phyloP scores from a whole-genome alignment of 371 early-diverging fungal species.

The Parasitella parasitica region DNA sequence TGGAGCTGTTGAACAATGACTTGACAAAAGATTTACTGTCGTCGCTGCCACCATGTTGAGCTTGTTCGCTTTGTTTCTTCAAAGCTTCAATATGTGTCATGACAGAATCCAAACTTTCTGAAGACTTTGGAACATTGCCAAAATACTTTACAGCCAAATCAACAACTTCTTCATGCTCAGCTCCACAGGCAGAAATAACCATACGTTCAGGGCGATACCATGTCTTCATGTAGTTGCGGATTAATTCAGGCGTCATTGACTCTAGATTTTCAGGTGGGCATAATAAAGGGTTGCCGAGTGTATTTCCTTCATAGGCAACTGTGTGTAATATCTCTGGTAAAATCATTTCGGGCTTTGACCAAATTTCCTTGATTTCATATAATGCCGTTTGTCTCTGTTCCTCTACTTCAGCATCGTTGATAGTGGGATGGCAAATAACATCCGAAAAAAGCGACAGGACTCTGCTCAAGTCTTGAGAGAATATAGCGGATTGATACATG shows the following conservation, averaged over 20 bases:
- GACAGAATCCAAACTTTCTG: conserved; percentile 31
- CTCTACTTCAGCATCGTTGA: conserved; percentile 75
- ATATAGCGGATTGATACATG: conserved; percentile 92
- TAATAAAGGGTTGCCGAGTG: conserved; percentile 84
- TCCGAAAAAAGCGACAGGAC: conserved; percentile 79
- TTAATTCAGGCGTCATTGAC: conserved; percentile 63
- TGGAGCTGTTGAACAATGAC: conserved; percentile 20
- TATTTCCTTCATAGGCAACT: conserved; percentile 79
- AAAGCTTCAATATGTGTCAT: conserved; percentile 34
- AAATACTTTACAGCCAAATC: conserved; percentile 68
- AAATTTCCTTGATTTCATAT: conserved; percentile 87
- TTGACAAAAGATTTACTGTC: conserved; percentile 23
- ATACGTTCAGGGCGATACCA: conserved; percentile 92
- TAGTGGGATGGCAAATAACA: conserved; percentile 72
- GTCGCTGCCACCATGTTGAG: background rate
- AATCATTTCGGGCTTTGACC: conserved; percentile 82
- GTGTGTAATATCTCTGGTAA: conserved; percentile 88
- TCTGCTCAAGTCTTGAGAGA: conserved; percentile 76
- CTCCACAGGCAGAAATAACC: conserved; percentile 88
- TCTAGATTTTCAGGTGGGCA: conserved; percentile 70
- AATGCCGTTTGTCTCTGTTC: conserved; percentile 77
- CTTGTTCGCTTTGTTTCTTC: conserved; percentile 25
- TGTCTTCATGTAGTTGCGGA: conserved; percentile 68
- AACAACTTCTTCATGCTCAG: conserved; percentile 81
- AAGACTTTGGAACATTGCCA: conserved; percentile 55